Evolutionary conservation across 345 rosid genomes (phyloP).

Genomic region (Acer campestre): DNA sequence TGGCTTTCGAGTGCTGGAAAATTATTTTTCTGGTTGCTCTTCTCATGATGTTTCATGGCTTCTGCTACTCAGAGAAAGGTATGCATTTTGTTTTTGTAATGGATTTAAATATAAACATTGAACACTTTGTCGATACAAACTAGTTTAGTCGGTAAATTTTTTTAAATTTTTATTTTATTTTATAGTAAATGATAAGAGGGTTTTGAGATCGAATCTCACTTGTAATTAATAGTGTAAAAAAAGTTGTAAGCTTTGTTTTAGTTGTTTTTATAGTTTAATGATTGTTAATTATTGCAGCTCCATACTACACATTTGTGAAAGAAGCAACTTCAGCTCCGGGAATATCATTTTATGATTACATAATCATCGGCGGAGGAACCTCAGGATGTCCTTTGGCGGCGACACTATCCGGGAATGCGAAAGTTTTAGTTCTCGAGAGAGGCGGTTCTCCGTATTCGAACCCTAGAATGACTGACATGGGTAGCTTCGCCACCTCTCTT

Average conservation of each 20-base stretch:
- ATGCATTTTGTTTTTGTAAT: background rate
- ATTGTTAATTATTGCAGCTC: slow-evolving; percentile 39
- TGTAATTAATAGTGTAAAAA: no score
- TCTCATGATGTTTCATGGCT: slow-evolving; percentile 30
- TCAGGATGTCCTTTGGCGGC: slow-evolving; percentile 86
- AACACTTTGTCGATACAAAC: background rate
- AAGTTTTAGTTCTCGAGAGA: slow-evolving; percentile 73
- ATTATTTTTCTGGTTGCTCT: slow-evolving; percentile 20
- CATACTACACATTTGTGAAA: slow-evolving; percentile 53
- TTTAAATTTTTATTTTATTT: no score
- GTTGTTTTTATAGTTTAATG: background rate
- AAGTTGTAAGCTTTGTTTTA: no score
- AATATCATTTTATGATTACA: slow-evolving; percentile 57
- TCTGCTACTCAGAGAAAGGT: slow-evolving; percentile 51
- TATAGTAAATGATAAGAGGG: no score
- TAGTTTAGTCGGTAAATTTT: background rate
- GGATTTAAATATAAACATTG: no score
- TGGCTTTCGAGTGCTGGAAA: slow-evolving; percentile 24
- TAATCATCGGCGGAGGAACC: slow-evolving; percentile 86
- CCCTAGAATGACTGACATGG: slow-evolving; percentile 43
- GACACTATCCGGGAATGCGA: slow-evolving; percentile 59
- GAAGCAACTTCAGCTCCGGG: slow-evolving; percentile 64
- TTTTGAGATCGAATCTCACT: background rate
- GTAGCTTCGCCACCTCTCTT: slow-evolving; percentile 45
- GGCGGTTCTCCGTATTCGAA: slow-evolving; percentile 75